Conservation (phyloP, 257 asterid species). For the Anisodus tanguticus region DNA sequence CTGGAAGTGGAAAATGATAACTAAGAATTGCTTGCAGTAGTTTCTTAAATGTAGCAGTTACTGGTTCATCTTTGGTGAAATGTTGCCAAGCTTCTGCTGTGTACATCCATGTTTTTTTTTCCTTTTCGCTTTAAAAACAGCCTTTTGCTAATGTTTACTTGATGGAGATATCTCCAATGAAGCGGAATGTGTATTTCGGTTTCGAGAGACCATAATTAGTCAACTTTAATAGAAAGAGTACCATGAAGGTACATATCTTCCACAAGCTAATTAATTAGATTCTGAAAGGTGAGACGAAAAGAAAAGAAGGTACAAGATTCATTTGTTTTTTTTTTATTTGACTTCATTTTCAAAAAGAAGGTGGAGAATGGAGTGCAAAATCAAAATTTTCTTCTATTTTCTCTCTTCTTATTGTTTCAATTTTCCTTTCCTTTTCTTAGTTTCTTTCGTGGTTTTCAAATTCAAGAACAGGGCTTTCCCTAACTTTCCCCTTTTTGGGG, state of each 20-base stretch:
- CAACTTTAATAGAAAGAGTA: not conserved
- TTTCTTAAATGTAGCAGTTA: constrained; percentile 6
- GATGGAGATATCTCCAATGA: constrained; percentile 19
- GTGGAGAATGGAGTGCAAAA: not conserved
- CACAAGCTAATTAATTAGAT: not conserved
- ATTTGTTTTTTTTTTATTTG: too few species aligned
- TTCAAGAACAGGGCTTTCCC: not conserved
- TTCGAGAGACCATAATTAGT: not conserved
- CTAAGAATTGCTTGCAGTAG: not conserved
- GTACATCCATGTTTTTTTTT: not conserved
- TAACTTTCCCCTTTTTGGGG: not conserved
- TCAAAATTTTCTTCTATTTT: not conserved
- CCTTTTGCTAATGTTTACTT: not conserved
- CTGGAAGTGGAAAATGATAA: constrained; percentile 17
- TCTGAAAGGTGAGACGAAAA: not conserved
- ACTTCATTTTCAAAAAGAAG: not conserved
- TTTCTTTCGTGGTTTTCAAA: not conserved
- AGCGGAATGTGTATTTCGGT: not conserved
- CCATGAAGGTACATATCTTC: not conserved
- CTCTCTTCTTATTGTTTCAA: not conserved
- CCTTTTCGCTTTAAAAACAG: not conserved
- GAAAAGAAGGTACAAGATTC: not conserved
- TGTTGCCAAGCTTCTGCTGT: constrained; percentile 19
- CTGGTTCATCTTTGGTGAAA: constrained; percentile 25
- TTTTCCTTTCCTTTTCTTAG: not conserved